A percentile compares a stretch with the other conserved stretches of the same genome.
These are phyloP conservation scores for Salisapilia sapeloensis DNA, from an alignment of 352 stramenopile species.

Conservation along the genomic window DNA sequence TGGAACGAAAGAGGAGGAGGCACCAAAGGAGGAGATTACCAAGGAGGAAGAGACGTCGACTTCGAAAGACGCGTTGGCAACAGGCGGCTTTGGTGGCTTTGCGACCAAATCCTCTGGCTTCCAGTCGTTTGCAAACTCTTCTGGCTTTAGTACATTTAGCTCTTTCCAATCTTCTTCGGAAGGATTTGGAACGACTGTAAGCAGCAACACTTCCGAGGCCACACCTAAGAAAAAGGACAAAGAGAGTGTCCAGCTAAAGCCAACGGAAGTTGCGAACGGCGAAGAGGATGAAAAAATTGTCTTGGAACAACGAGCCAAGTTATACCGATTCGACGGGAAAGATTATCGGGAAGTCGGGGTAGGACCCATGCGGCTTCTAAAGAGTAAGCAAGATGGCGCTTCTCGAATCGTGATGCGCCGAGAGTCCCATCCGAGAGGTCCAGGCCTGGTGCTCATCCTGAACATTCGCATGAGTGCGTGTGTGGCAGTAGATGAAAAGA, in stretches of 20 bases:
- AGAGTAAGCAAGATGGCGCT: constrained; percentile 16
- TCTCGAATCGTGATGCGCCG: constrained; percentile 66
- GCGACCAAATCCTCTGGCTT: constrained; percentile 24
- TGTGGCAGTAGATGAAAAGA: constrained; percentile 46
- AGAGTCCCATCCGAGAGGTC: constrained; percentile 51
- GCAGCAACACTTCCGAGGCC: constrained; percentile 1
- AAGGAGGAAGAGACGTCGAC: too few species aligned
- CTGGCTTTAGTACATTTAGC: constrained; percentile 1
- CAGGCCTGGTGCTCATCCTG: constrained; percentile 60
- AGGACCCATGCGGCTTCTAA: constrained; percentile 45
- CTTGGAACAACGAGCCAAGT: constrained; percentile 50
- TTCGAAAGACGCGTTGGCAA: too few species aligned
- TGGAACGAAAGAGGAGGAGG: too few species aligned
- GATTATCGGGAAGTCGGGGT: constrained; percentile 67
- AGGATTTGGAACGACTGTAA: constrained; percentile 7
- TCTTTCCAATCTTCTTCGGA: constrained; percentile 10
- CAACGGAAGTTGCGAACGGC: constrained; percentile 55
- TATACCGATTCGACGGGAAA: constrained; percentile 60
- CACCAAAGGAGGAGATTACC: too few species aligned
- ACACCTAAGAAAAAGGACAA: constrained; percentile 20
- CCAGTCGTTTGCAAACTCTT: constrained; percentile 21
- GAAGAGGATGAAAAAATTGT: constrained; percentile 57
- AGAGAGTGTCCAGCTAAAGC: constrained; percentile 18
- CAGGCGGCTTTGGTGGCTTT: constrained; percentile 24
- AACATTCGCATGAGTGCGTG: constrained; percentile 48